Conservation (phyloP, 2,329 filamentous ascomycete species). For the Diaporthe citrichinensis region DNA sequence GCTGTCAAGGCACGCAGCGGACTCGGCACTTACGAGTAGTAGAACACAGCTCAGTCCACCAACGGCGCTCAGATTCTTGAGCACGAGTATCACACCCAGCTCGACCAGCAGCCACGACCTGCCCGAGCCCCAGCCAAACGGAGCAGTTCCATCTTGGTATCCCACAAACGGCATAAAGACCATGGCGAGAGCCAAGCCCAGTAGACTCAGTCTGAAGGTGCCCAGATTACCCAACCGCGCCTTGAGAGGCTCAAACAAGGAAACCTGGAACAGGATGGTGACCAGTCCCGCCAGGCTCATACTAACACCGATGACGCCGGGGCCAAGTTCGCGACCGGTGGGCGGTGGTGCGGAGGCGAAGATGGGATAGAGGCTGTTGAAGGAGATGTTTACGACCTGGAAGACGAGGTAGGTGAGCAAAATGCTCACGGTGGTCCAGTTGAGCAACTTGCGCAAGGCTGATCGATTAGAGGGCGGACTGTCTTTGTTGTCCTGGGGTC, state of each 20-base stretch:
- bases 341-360: constrained; percentile 85
- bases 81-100: constrained; percentile 82
- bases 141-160: constrained; percentile 74
- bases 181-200: constrained; percentile 87
- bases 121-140: constrained; percentile 72
- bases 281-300: constrained; percentile 86
- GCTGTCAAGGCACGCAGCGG: neutral
- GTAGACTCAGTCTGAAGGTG: constrained; percentile 83
- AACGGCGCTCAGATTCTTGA: constrained; percentile 93
- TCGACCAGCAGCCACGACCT: constrained; percentile 83
- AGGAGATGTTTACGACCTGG: constrained; percentile 93
- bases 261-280: constrained; percentile 92
- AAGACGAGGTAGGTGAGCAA: constrained; percentile 92
- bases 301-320: constrained; percentile 86
- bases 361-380: constrained; percentile 95
- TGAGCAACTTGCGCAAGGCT: constrained; percentile 73
- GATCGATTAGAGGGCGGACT: constrained; percentile 57
- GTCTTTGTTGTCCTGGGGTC: constrained; percentile 60
- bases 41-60: constrained; percentile 92
- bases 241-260: constrained; percentile 84
- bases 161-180: constrained; percentile 91
- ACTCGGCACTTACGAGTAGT: constrained; percentile 75
- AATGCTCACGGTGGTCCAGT: constrained; percentile 84
- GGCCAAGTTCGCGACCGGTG: constrained; percentile 80
- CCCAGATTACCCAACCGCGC: constrained; percentile 86